A percentile compares a stretch with the other conserved stretches of the same genome.
Conservation (phyloP, 495 filamentous ascomycete genomes). For the Aspergillus ellipticus region DNA sequence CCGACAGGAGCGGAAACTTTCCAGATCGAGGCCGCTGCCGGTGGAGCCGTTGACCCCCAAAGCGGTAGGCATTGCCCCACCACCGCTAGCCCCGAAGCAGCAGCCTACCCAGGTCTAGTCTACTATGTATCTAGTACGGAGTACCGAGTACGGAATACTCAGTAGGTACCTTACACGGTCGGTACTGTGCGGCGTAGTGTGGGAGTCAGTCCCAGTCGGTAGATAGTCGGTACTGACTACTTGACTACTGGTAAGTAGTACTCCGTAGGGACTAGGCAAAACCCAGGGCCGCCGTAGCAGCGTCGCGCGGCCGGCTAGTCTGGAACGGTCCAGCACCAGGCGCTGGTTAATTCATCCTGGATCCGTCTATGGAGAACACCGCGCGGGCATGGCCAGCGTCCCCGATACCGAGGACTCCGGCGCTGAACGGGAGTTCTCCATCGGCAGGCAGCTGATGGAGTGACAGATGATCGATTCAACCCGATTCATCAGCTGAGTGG, state of each 20-base stretch:
- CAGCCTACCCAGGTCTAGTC: too few relatives aligned
- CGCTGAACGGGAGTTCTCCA: background rate
- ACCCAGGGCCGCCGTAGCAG: background rate
- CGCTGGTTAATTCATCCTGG: background rate
- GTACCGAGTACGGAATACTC: too few relatives aligned
- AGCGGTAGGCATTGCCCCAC: background rate
- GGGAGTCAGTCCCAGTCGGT: too few relatives aligned
- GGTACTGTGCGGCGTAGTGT: too few relatives aligned
- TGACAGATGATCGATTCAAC: background rate
- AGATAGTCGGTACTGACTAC: too few relatives aligned
- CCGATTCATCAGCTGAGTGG: slow-evolving; percentile 8
- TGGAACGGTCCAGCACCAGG: background rate
- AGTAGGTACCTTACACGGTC: background rate
- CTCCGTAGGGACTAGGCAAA: too few relatives aligned
- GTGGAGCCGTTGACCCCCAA: background rate
- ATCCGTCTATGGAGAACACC: background rate
- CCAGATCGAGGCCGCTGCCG: slow-evolving; percentile 1
- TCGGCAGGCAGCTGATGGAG: background rate
- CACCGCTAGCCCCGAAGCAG: background rate
- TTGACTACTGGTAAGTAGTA: too few relatives aligned
- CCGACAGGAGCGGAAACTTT: slow-evolving; percentile 2
- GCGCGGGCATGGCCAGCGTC: background rate
- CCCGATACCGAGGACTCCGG: background rate
- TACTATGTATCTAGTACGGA: too few relatives aligned
- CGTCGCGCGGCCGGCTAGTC: background rate